Evolutionary conservation across 106 monocot genomes (phyloP), one percentile per base, ranked within the genome.

Genomic region (Xerophyta viscosa): DNA sequence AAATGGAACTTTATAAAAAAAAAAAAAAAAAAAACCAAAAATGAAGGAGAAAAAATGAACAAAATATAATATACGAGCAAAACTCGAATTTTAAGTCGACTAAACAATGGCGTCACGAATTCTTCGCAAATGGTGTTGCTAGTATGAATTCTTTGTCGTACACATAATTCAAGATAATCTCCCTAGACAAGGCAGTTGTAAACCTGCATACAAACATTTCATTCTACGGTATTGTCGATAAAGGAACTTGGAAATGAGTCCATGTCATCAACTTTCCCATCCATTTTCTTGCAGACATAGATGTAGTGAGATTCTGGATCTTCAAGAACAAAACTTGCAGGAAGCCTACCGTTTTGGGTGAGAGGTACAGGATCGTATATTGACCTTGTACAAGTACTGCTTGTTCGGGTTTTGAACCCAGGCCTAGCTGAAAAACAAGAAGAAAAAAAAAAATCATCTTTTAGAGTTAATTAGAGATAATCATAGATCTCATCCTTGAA

Each of bases 291-390:
- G 56, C 94, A 89, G 25, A 96, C 52, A 27, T 89, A 96, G 21
- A 96, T 71, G 48, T 77, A 96, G 54, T 96, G 88, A 43, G 88
- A 88, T 41, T 94, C 94, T 17, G 88, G 94, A 73, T 96, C 94
- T 65, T 96, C 85, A 8, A 77, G 84, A 68, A 71, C 64, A 63
- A 71, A 96, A 61, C 29, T 63, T 14, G 66, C 60, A 52, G 88
- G 85, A 41, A 96, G 81, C 29, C 66, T 31, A 64, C 81, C 81
- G n/a, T 56, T 63, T 46, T 85, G 79, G 20, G 84, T 85, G 14
- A 96, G 65, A 15, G 73, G 75, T 46, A 96, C 79, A 20, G 94
- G 88, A 60, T 88, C 85, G 54, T 73, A 42, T 33, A 57, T 42
- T 43, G 81, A 76, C 12, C 50, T 81, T 29, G 62, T 45, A 24